These are phyloP conservation scores for Pestalotiopsis sp. DNA, from an alignment of 2,329 filamentous ascomycete genomes.

Conservation along the genomic window DNA sequence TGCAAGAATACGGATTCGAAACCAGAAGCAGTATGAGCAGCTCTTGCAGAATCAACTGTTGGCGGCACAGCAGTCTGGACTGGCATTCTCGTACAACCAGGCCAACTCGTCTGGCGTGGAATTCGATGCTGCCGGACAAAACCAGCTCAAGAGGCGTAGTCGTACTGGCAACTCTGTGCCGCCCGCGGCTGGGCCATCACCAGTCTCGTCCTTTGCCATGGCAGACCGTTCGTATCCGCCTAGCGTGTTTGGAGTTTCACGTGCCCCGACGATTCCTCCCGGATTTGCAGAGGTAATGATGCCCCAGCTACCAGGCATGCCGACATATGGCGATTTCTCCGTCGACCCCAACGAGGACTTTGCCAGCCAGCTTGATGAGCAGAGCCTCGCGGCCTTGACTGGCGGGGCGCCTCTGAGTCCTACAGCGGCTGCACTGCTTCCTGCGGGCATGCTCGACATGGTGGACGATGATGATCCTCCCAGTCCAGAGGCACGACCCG, in stretches of 20 bases:
- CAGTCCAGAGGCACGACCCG: slow-evolving; percentile 38
- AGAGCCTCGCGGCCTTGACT: slow-evolving; percentile 62
- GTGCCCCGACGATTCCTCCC: slow-evolving; percentile 41
- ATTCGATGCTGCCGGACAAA: slow-evolving; percentile 44
- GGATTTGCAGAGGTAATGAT: slow-evolving; percentile 47
- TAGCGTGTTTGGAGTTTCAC: slow-evolving; percentile 48
- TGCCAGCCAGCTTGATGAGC: slow-evolving; percentile 56
- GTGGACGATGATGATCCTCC: slow-evolving; percentile 61
- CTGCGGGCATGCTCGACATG: slow-evolving; percentile 68
- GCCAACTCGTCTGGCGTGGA: slow-evolving; percentile 48
- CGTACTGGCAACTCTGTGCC: slow-evolving; percentile 50
- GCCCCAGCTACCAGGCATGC: slow-evolving; percentile 48
- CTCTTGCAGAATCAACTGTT: slow-evolving; percentile 50
- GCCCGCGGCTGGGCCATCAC: slow-evolving; percentile 42
- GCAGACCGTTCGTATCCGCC: slow-evolving; percentile 47
- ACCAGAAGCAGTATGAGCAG: slow-evolving; percentile 46
- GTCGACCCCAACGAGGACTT: slow-evolving; percentile 33
- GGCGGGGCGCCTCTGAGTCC: slow-evolving; percentile 75
- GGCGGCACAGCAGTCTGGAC: slow-evolving; percentile 42
- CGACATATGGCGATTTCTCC: slow-evolving; percentile 32
- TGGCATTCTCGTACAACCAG: slow-evolving; percentile 47
- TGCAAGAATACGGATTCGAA: slow-evolving; percentile 44
- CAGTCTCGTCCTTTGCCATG: slow-evolving; percentile 41
- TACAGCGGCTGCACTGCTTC: slow-evolving; percentile 73
- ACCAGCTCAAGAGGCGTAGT: slow-evolving; percentile 50